Conservation (phyloP, 1,284 basidiomycete species). For the Trametes polyzona region DNA sequence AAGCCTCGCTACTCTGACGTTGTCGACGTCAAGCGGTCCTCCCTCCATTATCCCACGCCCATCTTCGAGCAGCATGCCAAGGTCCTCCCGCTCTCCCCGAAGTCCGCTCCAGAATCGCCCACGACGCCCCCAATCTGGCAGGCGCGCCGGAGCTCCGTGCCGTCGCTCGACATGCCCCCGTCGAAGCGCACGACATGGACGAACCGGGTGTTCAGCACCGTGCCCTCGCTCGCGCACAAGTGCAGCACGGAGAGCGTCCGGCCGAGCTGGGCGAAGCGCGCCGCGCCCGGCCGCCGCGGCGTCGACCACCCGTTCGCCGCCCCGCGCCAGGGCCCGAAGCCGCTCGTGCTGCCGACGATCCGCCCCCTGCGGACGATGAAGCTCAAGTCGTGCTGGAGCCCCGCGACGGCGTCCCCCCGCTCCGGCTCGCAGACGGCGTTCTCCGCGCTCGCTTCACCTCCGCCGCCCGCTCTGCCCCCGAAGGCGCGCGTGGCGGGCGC, state of each 20-base stretch:
- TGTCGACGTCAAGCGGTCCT: constrained; percentile 21
- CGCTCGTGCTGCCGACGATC: constrained; percentile 18
- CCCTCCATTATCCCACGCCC: constrained; percentile 19
- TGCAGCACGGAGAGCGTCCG: constrained; percentile 31
- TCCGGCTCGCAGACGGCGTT: constrained; percentile 19
- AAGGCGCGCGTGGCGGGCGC: constrained; percentile 14
- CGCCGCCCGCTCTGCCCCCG: constrained; percentile 19
- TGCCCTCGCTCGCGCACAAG: constrained; percentile 22
- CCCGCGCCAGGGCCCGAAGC: constrained; percentile 22
- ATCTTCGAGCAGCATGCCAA: constrained; percentile 23
- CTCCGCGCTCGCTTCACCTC: constrained; percentile 6
- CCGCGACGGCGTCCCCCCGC: constrained; percentile 16
- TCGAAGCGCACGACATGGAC: constrained; percentile 24
- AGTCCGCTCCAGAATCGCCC: constrained; percentile 10
- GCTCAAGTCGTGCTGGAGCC: constrained; percentile 31
- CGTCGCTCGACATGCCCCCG: constrained; percentile 5
- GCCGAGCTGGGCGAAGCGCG: constrained; percentile 52
- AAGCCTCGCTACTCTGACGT: constrained; percentile 7
- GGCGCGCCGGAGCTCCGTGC: constrained; percentile 18
- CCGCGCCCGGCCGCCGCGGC: constrained; percentile 51
- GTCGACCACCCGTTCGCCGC: constrained; percentile 47
- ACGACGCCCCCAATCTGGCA: constrained; percentile 24
- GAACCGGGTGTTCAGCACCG: constrained; percentile 19
- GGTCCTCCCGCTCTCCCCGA: constrained; percentile 11
- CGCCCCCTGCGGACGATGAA: constrained; percentile 22